Conservation (phyloP, 2,329 filamentous ascomycete species). For the Leptoxyphium fumago region DNA sequence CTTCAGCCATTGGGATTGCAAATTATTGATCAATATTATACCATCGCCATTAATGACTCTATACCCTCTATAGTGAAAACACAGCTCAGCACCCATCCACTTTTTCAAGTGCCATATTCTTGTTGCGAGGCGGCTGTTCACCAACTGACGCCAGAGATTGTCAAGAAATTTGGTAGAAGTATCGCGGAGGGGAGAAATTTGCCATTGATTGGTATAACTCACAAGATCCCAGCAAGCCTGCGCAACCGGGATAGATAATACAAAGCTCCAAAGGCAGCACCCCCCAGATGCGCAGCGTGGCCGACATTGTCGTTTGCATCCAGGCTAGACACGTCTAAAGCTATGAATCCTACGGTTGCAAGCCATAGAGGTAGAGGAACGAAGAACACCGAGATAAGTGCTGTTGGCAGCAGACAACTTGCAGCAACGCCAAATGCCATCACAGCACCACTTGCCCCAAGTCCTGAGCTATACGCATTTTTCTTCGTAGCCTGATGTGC, state of each 20-base stretch:
- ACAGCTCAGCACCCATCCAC: too few species aligned
- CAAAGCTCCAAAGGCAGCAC: constrained; percentile 23
- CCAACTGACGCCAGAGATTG: too few species aligned
- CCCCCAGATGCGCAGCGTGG: constrained; percentile 33
- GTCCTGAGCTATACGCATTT: background rate
- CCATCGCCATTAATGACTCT: too few species aligned
- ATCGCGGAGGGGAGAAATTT: too few species aligned
- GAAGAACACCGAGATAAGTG: constrained; percentile 21
- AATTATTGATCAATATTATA: too few species aligned
- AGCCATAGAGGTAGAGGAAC: constrained; percentile 27
- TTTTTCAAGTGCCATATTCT: too few species aligned
- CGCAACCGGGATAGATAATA: constrained; percentile 17
- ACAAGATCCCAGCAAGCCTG: constrained; percentile 10
- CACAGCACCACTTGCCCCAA: constrained; percentile 28
- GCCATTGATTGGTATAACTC: background rate
- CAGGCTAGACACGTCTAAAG: constrained; percentile 25
- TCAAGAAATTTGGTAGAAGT: too few species aligned
- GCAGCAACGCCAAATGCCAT: constrained; percentile 26
- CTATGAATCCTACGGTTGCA: constrained; percentile 21
- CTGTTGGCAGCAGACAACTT: constrained; percentile 24
- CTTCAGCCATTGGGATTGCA: too few species aligned
- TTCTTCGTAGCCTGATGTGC: constrained; percentile 4
- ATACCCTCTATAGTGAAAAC: too few species aligned
- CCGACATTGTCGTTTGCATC: constrained; percentile 18
- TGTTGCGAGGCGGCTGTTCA: too few species aligned